These are phyloP conservation scores for Sequoiadendron giganteum DNA, from an alignment of 75 land plant species.

Conservation along the genomic window DNA sequence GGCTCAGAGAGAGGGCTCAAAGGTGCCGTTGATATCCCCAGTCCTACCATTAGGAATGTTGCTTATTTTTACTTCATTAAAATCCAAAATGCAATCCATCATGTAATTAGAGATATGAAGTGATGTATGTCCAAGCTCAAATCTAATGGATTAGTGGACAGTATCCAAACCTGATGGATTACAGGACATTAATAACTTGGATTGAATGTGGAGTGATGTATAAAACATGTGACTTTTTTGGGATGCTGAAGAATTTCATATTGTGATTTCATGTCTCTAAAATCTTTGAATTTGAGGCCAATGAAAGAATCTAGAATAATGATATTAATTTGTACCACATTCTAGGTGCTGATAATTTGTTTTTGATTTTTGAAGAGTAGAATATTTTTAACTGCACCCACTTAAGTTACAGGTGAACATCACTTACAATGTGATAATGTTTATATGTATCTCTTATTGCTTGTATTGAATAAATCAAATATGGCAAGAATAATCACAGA, in stretches of 20 bases:
- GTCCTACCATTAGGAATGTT: not conserved
- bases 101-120: conserved; percentile 2
- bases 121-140: not conserved
- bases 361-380: not conserved
- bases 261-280: not conserved
- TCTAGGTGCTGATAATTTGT: not conserved
- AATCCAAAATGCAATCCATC: not conserved
- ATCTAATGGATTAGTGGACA: not conserved
- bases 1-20: not conserved
- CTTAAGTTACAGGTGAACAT: not conserved
- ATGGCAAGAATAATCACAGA: not conserved
- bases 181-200: not conserved
- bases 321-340: not conserved
- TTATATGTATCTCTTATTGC: not conserved
- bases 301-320: not conserved
- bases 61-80: not conserved
- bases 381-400: not conserved
- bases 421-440: not conserved
- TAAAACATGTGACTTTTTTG: conserved; percentile 4
- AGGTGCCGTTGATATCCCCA: not conserved
- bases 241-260: not conserved
- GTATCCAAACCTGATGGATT: not conserved
- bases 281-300: not conserved
- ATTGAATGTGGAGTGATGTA: conserved; percentile 9
- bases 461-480: not conserved